A percentile compares a stretch with the other conserved stretches of the same genome.
Conservation (phyloP, 2,329 filamentous ascomycete species). For the Xylaria sp. region DNA sequence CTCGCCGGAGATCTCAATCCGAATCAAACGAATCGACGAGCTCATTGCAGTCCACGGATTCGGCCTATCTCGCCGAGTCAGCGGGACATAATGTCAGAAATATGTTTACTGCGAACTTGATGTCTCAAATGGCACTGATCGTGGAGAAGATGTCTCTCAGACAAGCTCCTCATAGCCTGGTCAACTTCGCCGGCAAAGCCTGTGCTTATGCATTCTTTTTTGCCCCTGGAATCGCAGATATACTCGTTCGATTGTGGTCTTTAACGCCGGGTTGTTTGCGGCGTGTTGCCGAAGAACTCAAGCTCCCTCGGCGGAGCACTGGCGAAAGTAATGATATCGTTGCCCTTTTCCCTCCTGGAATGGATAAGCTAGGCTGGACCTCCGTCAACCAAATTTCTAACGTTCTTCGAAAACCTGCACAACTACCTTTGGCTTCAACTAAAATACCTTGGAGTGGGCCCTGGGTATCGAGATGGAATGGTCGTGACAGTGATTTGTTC, state of each 20-base stretch:
- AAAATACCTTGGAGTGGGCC: slow-evolving; percentile 86
- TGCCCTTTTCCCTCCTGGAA: slow-evolving; percentile 72
- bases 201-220: slow-evolving; percentile 96
- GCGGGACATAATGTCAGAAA: slow-evolving; percentile 89
- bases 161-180: slow-evolving; percentile 71
- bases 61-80: slow-evolving; percentile 66
- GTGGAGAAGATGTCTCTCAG: slow-evolving; percentile 88
- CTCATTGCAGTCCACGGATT: slow-evolving; percentile 68
- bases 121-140: slow-evolving; percentile 86
- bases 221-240: slow-evolving; percentile 84
- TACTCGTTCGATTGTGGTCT: slow-evolving; percentile 84
- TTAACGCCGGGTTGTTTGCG: slow-evolving; percentile 74
- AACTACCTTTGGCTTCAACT: slow-evolving; percentile 72
- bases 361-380: slow-evolving; percentile 68
- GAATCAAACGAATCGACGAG: slow-evolving; percentile 69
- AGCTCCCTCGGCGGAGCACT: slow-evolving; percentile 65
- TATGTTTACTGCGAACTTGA: slow-evolving; percentile 83
- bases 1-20: slow-evolving; percentile 58
- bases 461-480: slow-evolving; percentile 87
- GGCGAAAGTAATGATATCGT: slow-evolving; percentile 72
- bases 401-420: slow-evolving; percentile 72
- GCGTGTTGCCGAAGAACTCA: slow-evolving; percentile 75
- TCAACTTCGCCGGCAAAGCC: slow-evolving; percentile 89
- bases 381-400: slow-evolving; percentile 60
- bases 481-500: slow-evolving; percentile 87